Percentiles rank a stretch among this genome's conserved stretches.
Evolutionary conservation across 768 basidiomycete genomes (phyloP).

Genomic region (Cystobasidium onofrii): DNA sequence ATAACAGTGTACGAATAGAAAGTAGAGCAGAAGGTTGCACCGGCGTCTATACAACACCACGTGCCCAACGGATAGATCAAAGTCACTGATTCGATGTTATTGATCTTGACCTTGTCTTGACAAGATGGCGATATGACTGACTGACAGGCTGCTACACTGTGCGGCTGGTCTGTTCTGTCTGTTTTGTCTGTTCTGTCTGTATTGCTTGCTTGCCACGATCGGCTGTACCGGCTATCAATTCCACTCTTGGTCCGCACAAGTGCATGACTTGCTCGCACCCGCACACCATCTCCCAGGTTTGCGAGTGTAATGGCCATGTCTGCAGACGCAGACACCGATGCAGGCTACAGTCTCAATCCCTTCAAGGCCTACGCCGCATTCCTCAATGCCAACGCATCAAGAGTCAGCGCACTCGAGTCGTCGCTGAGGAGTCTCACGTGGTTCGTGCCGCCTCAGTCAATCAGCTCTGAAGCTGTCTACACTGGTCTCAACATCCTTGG

Average conservation of each 20-base stretch:
- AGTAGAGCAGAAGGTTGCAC: no score
- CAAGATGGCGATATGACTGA: no score
- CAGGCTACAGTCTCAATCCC: background rate
- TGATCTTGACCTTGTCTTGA: no score
- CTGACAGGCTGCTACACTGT: background rate
- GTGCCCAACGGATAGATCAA: no score
- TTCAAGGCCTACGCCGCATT: constrained; percentile 19
- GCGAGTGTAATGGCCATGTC: background rate
- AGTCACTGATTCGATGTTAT: no score
- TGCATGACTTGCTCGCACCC: constrained; percentile 1
- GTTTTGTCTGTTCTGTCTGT: background rate
- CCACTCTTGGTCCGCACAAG: background rate
- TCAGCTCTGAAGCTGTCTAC: constrained; percentile 77
- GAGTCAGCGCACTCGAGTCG: constrained; percentile 79
- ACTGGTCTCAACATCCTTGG: constrained; percentile 77
- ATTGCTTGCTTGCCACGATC: background rate
- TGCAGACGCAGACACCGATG: background rate
- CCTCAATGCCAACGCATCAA: constrained; percentile 64
- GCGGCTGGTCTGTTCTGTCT: background rate
- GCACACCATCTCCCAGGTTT: background rate
- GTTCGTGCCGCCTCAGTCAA: constrained; percentile 60
- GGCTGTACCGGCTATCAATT: background rate
- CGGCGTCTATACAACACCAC: no score
- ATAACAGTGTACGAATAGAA: no score
- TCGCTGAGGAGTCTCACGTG: constrained; percentile 82